Evolutionary conservation across 441 rosid genomes (phyloP), one percentile per base, ranked within the genome.

Genomic region (Arabidopsis lyrata): DNA sequence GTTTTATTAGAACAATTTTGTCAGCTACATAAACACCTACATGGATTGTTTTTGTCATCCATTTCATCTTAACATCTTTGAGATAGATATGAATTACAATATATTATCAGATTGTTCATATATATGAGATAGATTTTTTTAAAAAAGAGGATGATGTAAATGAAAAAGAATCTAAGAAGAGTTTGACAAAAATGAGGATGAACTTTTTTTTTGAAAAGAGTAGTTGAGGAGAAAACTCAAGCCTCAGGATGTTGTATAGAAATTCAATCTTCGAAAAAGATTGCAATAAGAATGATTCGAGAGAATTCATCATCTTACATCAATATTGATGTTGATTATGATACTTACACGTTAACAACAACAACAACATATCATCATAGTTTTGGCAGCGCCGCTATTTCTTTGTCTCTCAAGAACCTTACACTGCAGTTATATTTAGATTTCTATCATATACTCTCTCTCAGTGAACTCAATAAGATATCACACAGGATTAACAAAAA

Each of bases 301-400:
- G 24, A 8, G 4, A 18, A 45, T 45, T 45, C 49, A 45, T 8
- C 20, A 18, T 18, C 20, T 4, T 18, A n/a, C 49, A 2, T 6
- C 20, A n/a, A 2, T n/a, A 44, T 45, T 0, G 49, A 45, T 45
- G 20, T 45, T 45, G 9, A 15, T 45, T 45, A 15, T 45, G 4
- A 86, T 11, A 83, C 85, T 74, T 42, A 5, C 48, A 44, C 48
- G 8, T n/a, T 3, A 27, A 27, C 48, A n/a, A 47, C 9, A 47
- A 16, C 22, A 47, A n/a, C 20, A 45, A 0, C n/a, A n/a, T n/a
- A 47, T 16, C 52, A 47, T 47, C 22, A 2, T 8, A 47, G 11
- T 16, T 47, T 15, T 47, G 52, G 8, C 4, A 47, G 52, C 8
- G 11, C 5, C 4, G 4, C 3, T 3, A 47, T 7, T 14, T 42